Evolutionary conservation across 129 eudicot species (phyloP), one percentile per base, ranked within the genome.

Genomic region (Ambrosia artemisiifolia): DNA sequence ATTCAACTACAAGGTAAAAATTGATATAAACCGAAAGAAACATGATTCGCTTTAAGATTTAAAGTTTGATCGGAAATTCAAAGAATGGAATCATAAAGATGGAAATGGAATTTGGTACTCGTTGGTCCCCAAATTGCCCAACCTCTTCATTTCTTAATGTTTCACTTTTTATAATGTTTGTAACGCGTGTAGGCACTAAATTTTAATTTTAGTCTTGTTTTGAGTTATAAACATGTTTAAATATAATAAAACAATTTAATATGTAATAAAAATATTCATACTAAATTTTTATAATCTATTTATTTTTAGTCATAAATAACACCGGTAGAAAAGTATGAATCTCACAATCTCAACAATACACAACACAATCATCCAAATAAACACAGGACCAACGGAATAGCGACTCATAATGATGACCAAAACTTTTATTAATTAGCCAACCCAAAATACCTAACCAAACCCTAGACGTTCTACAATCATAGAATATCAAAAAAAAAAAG

Each of bases 71-170:
- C 7, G n/a, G 44, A 38, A 6, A 54, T 17, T 63, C n/a, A 19
- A 71, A 18, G 2, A 16, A 51, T 54, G 40, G 50, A 67, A 46
- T 67, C 30, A 38, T 76, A 36, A 6, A 32, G 7, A 44, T 30
- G 20, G 11, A 11, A 65, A 70, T 49, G 71, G 50, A 51, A 78
- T 71, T 61, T 63, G 28, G 75, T 70, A 38, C 53, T 59, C 42
- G 65, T 63, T 70, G 77, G 82, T 71, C 82, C 73, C 77, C 77
- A 78, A 64, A 30, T 78, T 46, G 46, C 50, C 76, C 73, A 71
- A 78, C 77, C 82, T 61, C 68, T 17, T 20, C 67, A 63, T 70
- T 69, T 61, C 76, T 10, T 61, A 20, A 24, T 63, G 54, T 34
- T 67, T 66, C 71, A 34, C 73, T 70, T 72, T 70, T 20, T 71